These are phyloP conservation scores for Chaetoscypha palmicola DNA, from an alignment of 2,329 filamentous ascomycete species.

Conservation along the genomic window DNA sequence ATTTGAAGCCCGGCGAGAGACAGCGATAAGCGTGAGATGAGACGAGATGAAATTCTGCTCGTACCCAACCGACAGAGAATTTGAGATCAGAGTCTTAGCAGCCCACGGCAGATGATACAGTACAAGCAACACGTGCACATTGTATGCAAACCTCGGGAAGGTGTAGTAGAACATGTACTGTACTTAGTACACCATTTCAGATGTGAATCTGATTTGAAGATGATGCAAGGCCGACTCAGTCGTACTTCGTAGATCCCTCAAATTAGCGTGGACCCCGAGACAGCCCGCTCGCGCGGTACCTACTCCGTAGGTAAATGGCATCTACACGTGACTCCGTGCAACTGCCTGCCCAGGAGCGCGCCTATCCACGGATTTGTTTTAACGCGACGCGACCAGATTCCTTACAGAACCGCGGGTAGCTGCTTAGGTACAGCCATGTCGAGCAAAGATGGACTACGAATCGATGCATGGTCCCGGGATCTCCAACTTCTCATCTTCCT, in stretches of 20 bases:
- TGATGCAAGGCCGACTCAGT: no score
- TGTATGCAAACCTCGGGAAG: no score
- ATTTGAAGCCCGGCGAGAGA: neutral
- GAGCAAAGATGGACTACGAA: constrained; percentile 47
- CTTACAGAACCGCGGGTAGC: neutral
- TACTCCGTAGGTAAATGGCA: neutral
- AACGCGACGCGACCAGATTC: neutral
- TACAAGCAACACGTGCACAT: no score
- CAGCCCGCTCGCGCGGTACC: neutral
- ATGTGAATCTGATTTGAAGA: no score
- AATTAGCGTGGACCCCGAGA: neutral
- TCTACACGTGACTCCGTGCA: neutral
- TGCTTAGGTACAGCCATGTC: constrained; percentile 4
- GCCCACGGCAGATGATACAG: neutral
- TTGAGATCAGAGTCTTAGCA: neutral
- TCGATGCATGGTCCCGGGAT: constrained; percentile 52
- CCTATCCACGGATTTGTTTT: neutral
- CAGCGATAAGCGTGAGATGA: neutral
- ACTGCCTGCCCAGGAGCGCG: neutral
- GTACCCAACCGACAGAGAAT: neutral
- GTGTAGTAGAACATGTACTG: no score
- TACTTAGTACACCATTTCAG: no score
- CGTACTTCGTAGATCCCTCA: neutral
- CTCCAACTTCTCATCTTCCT: constrained; percentile 45
- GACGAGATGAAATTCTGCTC: neutral